A percentile compares a stretch with the other conserved stretches of the same genome.
phyloP scores from a whole-genome alignment of 305 asterid genomes.

The Solanum chacoense region DNA sequence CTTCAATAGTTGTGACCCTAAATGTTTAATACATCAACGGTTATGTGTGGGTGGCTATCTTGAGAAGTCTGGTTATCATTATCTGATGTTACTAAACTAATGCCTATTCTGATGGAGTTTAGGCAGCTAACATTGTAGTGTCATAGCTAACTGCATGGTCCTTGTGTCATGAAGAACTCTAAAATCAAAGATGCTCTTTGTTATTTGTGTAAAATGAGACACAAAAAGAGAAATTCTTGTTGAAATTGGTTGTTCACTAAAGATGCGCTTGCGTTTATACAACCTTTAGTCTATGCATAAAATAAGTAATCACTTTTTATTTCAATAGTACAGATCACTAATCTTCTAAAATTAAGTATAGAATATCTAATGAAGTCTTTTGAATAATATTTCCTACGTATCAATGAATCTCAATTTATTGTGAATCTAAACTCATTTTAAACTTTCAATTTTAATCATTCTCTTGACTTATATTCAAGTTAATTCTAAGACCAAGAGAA shows the following conservation, averaged over 20 bases:
- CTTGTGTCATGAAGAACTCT: neutral
- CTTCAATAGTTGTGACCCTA: neutral
- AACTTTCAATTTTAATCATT: neutral
- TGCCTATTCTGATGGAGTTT: neutral
- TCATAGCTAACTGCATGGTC: neutral
- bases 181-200: neutral
- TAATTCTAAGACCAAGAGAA: neutral
- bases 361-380: neutral
- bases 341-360: neutral
- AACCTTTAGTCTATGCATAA: neutral
- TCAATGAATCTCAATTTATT: neutral
- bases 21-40: neutral
- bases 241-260: neutral
- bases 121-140: neutral
- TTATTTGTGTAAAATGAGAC: neutral
- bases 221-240: neutral
- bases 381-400: neutral
- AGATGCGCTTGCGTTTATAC: neutral
- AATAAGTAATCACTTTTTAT: neutral
- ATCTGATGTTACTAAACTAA: neutral
- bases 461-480: neutral
- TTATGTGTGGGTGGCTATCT: neutral
- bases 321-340: neutral
- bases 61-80: neutral
- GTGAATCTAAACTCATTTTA: neutral